Evolutionary conservation across 371 early-diverging fungal species (phyloP).

Genomic region (Mortierella polycephala): DNA sequence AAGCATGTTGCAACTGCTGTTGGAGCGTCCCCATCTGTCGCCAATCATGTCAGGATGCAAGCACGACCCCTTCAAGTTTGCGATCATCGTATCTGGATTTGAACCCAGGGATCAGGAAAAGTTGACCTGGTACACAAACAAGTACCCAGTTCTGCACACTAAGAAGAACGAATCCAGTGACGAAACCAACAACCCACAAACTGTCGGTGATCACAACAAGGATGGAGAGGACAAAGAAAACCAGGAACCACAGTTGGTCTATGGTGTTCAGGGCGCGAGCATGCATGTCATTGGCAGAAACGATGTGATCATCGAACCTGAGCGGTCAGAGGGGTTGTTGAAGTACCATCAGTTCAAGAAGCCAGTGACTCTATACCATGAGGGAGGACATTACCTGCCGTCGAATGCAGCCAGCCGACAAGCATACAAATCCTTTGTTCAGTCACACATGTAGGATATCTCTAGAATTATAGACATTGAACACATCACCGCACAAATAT

Average conservation of each 20-base stretch:
- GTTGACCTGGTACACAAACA: constrained; percentile 52
- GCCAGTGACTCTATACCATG: constrained; percentile 42
- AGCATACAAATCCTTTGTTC: constrained; percentile 67
- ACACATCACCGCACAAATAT: neutral
- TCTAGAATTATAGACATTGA: neutral
- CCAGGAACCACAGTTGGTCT: constrained; percentile 12
- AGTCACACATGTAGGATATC: constrained; percentile 49
- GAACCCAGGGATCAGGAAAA: constrained; percentile 59
- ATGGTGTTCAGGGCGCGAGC: constrained; percentile 65
- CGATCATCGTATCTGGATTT: constrained; percentile 72
- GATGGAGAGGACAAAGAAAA: constrained; percentile 16
- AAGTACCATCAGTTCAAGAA: constrained; percentile 28
- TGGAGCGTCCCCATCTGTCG: constrained; percentile 54
- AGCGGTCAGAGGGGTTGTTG: constrained; percentile 36
- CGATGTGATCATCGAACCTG: constrained; percentile 51
- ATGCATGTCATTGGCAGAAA: constrained; percentile 74
- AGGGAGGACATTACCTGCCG: constrained; percentile 73
- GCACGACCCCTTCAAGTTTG: constrained; percentile 68
- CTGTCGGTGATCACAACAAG: neutral
- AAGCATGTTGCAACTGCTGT: constrained; percentile 61
- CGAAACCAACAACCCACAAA: no score
- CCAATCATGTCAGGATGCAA: constrained; percentile 28
- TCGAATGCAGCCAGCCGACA: constrained; percentile 71
- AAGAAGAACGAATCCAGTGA: no score
- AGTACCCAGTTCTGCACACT: constrained; percentile 15